These are phyloP conservation scores for Cyberlindnera galapagoensis DNA, from an alignment of 805 yeast genomes.

Conservation along the genomic window DNA sequence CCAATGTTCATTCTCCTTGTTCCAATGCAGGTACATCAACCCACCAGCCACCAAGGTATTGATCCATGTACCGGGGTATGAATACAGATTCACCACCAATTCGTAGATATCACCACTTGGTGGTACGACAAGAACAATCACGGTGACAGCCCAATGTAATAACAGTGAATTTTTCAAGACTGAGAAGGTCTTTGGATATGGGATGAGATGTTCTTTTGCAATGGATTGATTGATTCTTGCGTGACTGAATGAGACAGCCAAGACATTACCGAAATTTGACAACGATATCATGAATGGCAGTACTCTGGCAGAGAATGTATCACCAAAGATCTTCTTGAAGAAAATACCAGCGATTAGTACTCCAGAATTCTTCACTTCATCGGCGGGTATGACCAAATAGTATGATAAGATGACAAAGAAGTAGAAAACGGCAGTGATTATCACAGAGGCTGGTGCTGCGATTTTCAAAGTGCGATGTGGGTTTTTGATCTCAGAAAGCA, in stretches of 20 bases:
- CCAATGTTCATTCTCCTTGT: slow-evolving; percentile 35
- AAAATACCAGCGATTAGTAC: slow-evolving; percentile 59
- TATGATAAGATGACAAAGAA: slow-evolving; percentile 53
- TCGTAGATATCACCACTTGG: slow-evolving; percentile 62
- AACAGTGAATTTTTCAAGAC: slow-evolving; percentile 38
- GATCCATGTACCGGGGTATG: slow-evolving; percentile 60
- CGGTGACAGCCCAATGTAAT: slow-evolving; percentile 52
- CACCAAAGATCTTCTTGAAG: slow-evolving; percentile 53
- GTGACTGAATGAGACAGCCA: slow-evolving; percentile 59
- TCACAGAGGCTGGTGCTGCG: slow-evolving; percentile 56
- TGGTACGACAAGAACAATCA: slow-evolving; percentile 46
- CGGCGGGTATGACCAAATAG: slow-evolving; percentile 36
- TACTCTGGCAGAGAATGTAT: slow-evolving; percentile 39
- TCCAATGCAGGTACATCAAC: slow-evolving; percentile 42
- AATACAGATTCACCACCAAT: slow-evolving; percentile 53
- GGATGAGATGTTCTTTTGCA: slow-evolving; percentile 43
- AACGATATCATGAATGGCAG: slow-evolving; percentile 53
- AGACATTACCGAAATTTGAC: slow-evolving; percentile 58
- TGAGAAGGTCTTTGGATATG: slow-evolving; percentile 42
- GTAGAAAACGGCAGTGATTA: slow-evolving; percentile 45
- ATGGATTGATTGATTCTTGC: slow-evolving; percentile 53
- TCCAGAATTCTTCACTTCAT: slow-evolving; percentile 46
- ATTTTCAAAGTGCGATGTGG: slow-evolving; percentile 51
- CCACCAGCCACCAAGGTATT: slow-evolving; percentile 48
- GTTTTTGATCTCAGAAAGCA: slow-evolving; percentile 48